phyloP scores from a whole-genome alignment of 176 grass and related monocot genomes.

The Triticum dicoccoides region DNA sequence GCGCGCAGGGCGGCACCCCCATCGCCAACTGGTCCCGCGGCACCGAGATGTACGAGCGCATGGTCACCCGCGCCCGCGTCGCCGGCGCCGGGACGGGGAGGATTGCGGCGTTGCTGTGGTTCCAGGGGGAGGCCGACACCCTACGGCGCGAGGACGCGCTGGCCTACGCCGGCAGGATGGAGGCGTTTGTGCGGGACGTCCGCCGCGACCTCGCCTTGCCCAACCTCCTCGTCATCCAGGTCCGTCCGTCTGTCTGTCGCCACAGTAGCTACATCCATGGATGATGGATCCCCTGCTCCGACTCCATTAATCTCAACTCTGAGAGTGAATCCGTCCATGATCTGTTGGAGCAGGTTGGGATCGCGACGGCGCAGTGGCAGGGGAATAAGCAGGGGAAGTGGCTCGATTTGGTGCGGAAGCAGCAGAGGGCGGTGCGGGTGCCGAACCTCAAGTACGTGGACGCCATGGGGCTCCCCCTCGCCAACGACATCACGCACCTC shows the following conservation, averaged over 20 bases:
- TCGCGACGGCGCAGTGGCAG: too few species aligned
- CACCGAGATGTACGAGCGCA: slow-evolving; percentile 32
- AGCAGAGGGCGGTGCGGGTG: too few species aligned
- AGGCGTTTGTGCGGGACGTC: slow-evolving; percentile 43
- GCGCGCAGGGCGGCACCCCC: slow-evolving; percentile 61
- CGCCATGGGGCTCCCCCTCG: too few species aligned
- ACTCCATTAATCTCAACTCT: too few species aligned
- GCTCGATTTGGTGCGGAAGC: too few species aligned
- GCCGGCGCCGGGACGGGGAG: not conserved
- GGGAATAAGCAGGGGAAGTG: too few species aligned
- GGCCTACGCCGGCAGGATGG: slow-evolving; percentile 36
- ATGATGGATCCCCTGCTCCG: too few species aligned
- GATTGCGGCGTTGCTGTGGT: slow-evolving; percentile 56
- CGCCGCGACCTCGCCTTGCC: slow-evolving; percentile 40
- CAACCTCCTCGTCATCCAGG: slow-evolving; percentile 61
- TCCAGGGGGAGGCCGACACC: slow-evolving; percentile 73
- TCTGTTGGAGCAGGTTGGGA: too few species aligned
- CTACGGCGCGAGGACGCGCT: slow-evolving; percentile 28
- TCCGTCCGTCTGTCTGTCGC: not conserved
- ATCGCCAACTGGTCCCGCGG: slow-evolving; percentile 51
- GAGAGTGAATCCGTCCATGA: too few species aligned
- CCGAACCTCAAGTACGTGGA: too few species aligned
- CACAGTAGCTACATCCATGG: too few species aligned
- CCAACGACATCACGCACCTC: too few species aligned
- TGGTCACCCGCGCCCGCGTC: slow-evolving; percentile 31